Base-by-base conservation (phyloP, 768 basidiomycete genomes). In the Lentinus brumalis region DNA sequence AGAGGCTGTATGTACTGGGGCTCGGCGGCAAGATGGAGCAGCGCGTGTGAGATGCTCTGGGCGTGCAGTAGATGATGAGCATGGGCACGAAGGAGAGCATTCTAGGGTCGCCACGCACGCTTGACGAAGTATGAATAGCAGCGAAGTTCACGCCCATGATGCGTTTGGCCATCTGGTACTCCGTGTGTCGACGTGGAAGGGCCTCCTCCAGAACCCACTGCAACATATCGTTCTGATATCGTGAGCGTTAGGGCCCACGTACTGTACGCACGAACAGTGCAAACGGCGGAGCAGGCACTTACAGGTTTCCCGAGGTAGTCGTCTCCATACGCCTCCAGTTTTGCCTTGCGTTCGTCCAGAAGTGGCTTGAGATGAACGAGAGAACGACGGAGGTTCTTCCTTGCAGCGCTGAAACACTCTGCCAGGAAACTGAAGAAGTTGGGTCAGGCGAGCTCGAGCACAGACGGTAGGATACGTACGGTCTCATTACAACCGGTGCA, bases 191-290 rank as follows among this genome's bases (percentile, higher is more conserved):
- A 4, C 70, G 50, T 29, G 68, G 74, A 31, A 69, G 50, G 0
- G 78, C 77, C 15, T 69, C 69, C 39, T 78, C 78, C 42, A 82
- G 67, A 16, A 82, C 63, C 82, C 81, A 83, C 32, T 72, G 73
- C 11, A 82, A 71, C 49, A 79, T 67, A 60, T 83, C 81, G 55
- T 79, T 78, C 82, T 80, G 46, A 8, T 15, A 30, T 5, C 10
- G 35, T 7, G 35, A 35, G 35, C 26, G 12, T 26, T 26, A 26
- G 21, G 21, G 39, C 54, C 15, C 26, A 31, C 5, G 21, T 11
- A 7, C 18, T 8, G 21, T 42, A 5, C 11, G 18, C 40, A 32
- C 3, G n/a, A n/a, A 35, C 12, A n/a, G 1, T 18, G 11, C 5
- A 9, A 26, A 4, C 29, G 29, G 39, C 12, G 8, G 10, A 30